These are phyloP conservation scores for Oropetium thomaeum DNA, from an alignment of 176 grass and related monocot genomes.

Conservation along the genomic window DNA sequence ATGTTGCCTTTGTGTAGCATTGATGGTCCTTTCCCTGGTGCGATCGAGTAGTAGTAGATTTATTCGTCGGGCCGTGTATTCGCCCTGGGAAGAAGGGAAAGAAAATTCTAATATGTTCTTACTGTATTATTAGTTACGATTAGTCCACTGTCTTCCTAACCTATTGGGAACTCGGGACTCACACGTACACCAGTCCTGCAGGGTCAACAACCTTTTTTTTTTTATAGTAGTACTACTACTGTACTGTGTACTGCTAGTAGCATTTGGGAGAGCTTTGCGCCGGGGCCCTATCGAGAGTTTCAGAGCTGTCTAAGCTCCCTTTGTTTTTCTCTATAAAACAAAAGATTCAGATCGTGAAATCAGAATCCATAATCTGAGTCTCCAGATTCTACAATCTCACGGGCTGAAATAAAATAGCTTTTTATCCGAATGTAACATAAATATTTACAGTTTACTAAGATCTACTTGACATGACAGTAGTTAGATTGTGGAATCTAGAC, in stretches of 20 bases:
- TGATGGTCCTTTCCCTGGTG: slow-evolving; percentile 29
- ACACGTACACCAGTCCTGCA: slow-evolving; percentile 9
- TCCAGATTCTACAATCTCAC: too few relatives aligned
- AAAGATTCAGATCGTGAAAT: too few relatives aligned
- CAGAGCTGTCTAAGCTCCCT: slow-evolving; percentile 2
- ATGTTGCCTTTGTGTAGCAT: slow-evolving; percentile 21
- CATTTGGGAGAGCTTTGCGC: neutral
- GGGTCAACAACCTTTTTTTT: slow-evolving; percentile 26
- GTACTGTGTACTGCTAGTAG: too few relatives aligned
- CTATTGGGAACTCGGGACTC: slow-evolving; percentile 39
- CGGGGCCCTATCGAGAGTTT: neutral
- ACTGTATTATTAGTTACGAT: too few relatives aligned
- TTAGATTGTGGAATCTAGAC: too few relatives aligned
- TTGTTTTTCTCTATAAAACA: too few relatives aligned
- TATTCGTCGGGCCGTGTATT: slow-evolving; percentile 42
- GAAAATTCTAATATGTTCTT: slow-evolving; percentile 18
- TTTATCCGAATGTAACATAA: too few relatives aligned
- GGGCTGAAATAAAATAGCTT: too few relatives aligned
- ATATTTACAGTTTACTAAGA: too few relatives aligned
- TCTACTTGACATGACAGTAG: too few relatives aligned
- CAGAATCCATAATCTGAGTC: too few relatives aligned
- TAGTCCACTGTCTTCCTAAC: slow-evolving; percentile 24
- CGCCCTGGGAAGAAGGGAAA: slow-evolving; percentile 42
- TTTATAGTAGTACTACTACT: too few relatives aligned
- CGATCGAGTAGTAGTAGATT: slow-evolving; percentile 33